These are phyloP conservation scores for Amoebophrya sp. DNA, from an alignment of 169 alveolate species.

Conservation along the genomic window DNA sequence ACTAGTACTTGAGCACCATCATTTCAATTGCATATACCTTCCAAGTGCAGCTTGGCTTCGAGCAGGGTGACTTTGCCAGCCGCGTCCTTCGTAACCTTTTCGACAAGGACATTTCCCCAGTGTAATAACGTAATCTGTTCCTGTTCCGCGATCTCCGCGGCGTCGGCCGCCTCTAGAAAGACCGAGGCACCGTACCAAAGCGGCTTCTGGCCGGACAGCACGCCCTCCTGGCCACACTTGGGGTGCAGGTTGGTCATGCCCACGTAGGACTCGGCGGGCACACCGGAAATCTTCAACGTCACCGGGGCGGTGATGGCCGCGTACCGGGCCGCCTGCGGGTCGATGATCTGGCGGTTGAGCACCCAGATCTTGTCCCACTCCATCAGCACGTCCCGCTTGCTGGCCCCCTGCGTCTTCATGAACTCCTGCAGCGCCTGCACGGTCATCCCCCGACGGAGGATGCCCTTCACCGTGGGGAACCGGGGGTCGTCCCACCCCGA, in stretches of 20 bases:
- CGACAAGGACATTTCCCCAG: constrained; percentile 89
- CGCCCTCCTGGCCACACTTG: constrained; percentile 47
- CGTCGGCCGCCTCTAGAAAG: constrained; percentile 83
- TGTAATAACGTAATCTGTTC: constrained; percentile 89
- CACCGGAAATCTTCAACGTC: constrained; percentile 33
- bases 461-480: constrained; percentile 97
- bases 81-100: constrained; percentile 55
- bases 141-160: constrained; percentile 69
- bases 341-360: constrained; percentile 86
- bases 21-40: too few species aligned
- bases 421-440: constrained; percentile 93
- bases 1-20: too few species aligned
- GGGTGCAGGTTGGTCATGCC: constrained; percentile 44
- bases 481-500: constrained; percentile 97
- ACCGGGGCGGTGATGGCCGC: constrained; percentile 69
- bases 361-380: constrained; percentile 99
- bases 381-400: constrained; percentile 87
- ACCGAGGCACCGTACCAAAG: constrained; percentile 60
- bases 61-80: constrained; percentile 56
- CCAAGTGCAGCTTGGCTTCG: constrained; percentile 65
- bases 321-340: constrained; percentile 88
- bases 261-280: constrained; percentile 22
- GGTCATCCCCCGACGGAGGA: constrained; percentile 94
- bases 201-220: constrained; percentile 50
- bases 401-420: constrained; percentile 84